Evolutionary conservation across 2,329 filamentous ascomycete genomes (phyloP).

Genomic region (Ceratocystis alfenasii): DNA sequence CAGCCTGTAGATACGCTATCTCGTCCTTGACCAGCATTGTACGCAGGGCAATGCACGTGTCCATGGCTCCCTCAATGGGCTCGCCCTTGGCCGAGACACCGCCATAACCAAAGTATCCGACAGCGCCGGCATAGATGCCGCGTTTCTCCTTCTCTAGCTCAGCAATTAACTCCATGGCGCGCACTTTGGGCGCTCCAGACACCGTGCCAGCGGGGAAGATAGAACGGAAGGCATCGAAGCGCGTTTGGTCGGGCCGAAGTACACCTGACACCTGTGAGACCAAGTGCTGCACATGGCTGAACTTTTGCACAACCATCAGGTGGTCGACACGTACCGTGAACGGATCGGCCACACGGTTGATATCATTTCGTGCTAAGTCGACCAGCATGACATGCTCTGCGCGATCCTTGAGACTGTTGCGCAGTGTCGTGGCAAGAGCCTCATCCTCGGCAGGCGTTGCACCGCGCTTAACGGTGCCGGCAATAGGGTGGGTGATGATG

Average conservation of each 20-base stretch:
- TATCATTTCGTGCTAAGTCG: constrained; percentile 87
- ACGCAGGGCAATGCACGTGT: constrained; percentile 66
- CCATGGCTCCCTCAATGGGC: constrained; percentile 73
- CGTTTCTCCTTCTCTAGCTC: constrained; percentile 90
- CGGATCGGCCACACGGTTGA: constrained; percentile 91
- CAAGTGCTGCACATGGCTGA: constrained; percentile 94
- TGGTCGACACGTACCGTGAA: constrained; percentile 80
- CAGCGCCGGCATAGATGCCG: constrained; percentile 88
- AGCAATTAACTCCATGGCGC: constrained; percentile 92
- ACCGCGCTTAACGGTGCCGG: constrained; percentile 84
- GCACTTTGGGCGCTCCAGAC: constrained; percentile 87
- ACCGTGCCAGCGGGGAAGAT: constrained; percentile 97
- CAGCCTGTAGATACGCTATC: constrained; percentile 79
- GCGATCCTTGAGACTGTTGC: constrained; percentile 74
- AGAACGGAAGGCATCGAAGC: constrained; percentile 89
- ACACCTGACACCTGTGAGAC: constrained; percentile 91
- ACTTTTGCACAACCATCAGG: constrained; percentile 86
- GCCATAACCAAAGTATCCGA: constrained; percentile 90
- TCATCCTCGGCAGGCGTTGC: constrained; percentile 71
- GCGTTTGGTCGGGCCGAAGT: constrained; percentile 68
- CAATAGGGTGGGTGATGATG: constrained; percentile 93
- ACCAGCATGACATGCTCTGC: constrained; percentile 97
- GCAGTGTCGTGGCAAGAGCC: constrained; percentile 62
- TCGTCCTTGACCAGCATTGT: constrained; percentile 94
- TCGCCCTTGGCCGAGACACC: constrained; percentile 52